Conservation (phyloP, 139 green algal genomes). For the Chlorella sp. region DNA sequence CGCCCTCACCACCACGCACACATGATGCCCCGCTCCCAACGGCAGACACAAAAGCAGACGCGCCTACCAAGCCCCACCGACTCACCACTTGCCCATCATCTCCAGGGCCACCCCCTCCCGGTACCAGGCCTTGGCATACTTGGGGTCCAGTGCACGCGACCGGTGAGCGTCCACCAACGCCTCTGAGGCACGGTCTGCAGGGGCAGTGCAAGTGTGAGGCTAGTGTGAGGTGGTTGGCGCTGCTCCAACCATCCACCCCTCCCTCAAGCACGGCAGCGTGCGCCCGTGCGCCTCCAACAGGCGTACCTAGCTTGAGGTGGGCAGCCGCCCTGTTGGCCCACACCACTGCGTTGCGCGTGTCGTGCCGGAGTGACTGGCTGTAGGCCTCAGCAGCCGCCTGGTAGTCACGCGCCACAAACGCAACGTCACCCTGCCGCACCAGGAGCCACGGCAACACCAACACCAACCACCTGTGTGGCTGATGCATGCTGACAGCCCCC, state of each 20-base stretch:
- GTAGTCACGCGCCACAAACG: conserved; percentile 5
- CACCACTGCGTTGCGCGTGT: not conserved
- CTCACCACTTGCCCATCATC: not conserved
- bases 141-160: not conserved
- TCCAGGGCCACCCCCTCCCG: not conserved
- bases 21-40: not conserved
- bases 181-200: not conserved
- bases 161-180: conserved; percentile 1
- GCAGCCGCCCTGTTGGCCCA: conserved; percentile 7
- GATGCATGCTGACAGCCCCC: not conserved
- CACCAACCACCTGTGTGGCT: not conserved
- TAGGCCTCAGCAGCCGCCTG: conserved; percentile 1
- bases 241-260: no score
- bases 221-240: no score
- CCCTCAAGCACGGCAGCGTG: no score
- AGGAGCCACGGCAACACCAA: not conserved
- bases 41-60: not conserved
- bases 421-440: conserved; percentile 9
- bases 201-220: no score
- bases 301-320: not conserved
- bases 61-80: not conserved
- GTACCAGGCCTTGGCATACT: conserved; percentile 10
- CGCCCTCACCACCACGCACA: not conserved
- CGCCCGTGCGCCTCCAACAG: no score
- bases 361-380: not conserved